Evolutionary conservation across 2,329 filamentous ascomycete genomes (phyloP).

Genomic region (Trichophyton verrucosum): DNA sequence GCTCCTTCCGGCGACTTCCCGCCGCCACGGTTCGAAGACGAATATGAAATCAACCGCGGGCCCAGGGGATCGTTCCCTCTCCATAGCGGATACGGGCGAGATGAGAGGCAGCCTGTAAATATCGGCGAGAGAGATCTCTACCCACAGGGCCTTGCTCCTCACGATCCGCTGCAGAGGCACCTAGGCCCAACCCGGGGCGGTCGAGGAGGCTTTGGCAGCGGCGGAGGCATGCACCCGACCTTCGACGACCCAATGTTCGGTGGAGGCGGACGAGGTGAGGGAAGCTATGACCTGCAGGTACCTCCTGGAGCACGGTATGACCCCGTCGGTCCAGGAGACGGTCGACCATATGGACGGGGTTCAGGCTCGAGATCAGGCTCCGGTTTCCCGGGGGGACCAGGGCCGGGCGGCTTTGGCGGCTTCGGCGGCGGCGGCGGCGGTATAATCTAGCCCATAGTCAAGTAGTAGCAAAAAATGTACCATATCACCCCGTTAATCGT

Average conservation of each 20-base stretch:
- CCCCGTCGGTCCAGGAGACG: conserved; percentile 61
- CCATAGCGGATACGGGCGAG: conserved; percentile 18
- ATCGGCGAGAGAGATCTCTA: conserved; percentile 82
- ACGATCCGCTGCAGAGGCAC: conserved; percentile 63
- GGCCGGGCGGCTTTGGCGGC: conserved; percentile 39
- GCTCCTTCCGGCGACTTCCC: conserved; percentile 61
- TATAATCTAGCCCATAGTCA: conserved; percentile 17
- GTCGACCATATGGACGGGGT: conserved; percentile 37
- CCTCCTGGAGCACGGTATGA: conserved; percentile 90
- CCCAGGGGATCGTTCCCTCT: conserved; percentile 36
- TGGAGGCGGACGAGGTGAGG: conserved; percentile 37
- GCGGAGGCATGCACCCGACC: conserved; percentile 89
- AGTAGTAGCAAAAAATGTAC: too few species aligned
- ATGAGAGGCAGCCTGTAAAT: conserved; percentile 47
- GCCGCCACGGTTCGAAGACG: conserved; percentile 86
- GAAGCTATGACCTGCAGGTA: conserved; percentile 54
- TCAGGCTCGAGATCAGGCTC: conserved; percentile 23
- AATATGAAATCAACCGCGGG: conserved; percentile 67
- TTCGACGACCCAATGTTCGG: conserved; percentile 83
- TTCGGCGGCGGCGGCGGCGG: conserved; percentile 25
- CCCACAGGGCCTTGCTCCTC: conserved; percentile 70
- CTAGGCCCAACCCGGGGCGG: conserved; percentile 54
- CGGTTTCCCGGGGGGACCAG: conserved; percentile 26
- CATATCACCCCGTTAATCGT: too few species aligned
- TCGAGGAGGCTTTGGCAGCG: conserved; percentile 24